phyloP scores from a whole-genome alignment of 805 yeast genomes.

The Lipomyces oligophaga region DNA sequence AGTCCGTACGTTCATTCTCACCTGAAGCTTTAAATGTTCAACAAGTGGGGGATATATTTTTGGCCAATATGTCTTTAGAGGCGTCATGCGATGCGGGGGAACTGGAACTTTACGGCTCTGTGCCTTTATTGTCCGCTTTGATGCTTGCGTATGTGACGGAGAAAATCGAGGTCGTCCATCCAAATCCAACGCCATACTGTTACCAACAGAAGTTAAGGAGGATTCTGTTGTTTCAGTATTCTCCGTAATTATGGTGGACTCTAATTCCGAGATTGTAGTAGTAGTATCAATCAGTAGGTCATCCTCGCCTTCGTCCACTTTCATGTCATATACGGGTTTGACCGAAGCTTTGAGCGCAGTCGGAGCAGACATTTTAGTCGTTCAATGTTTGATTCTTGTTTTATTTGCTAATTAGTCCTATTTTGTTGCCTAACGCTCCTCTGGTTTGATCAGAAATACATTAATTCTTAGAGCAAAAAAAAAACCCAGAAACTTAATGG shows the following conservation, averaged over 20 bases:
- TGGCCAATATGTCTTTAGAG: conserved; percentile 84
- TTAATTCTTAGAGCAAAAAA: too few relatives aligned
- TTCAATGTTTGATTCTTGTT: too few relatives aligned
- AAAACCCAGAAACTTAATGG: too few relatives aligned
- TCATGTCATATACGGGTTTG: too few relatives aligned
- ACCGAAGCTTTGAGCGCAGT: too few relatives aligned
- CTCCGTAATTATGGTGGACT: conserved; percentile 35
- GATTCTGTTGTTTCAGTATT: conserved; percentile 29
- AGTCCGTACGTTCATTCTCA: conserved; percentile 88
- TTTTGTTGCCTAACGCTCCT: too few relatives aligned
- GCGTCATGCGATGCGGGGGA: conserved; percentile 97
- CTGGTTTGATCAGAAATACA: too few relatives aligned
- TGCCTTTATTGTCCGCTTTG: conserved; percentile 43
- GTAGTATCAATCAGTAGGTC: conserved; percentile 48
- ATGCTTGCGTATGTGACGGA: conserved; percentile 55
- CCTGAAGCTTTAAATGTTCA: conserved; percentile 90
- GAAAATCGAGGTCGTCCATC: conserved; percentile 78
- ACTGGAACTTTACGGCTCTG: conserved; percentile 88
- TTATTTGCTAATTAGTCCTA: too few relatives aligned
- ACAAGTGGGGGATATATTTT: conserved; percentile 94
- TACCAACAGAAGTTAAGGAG: conserved; percentile 5
- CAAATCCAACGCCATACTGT: conserved; percentile 50
- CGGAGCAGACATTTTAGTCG: too few relatives aligned
- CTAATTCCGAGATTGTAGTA: conserved; percentile 15
- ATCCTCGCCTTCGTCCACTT: too few relatives aligned